These are phyloP conservation scores for Dothistroma pini DNA, from an alignment of 2,329 filamentous ascomycete genomes.

Conservation along the genomic window DNA sequence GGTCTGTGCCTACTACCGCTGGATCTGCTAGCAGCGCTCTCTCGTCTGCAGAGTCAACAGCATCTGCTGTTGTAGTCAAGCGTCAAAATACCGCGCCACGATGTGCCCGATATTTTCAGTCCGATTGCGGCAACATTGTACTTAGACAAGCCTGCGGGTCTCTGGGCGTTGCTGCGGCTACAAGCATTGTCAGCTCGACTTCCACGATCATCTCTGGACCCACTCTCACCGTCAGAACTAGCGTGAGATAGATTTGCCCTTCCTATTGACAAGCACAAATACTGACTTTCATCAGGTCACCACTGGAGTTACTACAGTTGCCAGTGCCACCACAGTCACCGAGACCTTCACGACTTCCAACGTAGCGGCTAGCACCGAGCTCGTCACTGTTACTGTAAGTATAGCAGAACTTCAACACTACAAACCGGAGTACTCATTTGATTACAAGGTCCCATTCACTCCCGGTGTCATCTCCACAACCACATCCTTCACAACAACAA, in stretches of 20 bases:
- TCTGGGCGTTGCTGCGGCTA: background rate
- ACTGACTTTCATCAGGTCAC: background rate
- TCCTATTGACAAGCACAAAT: background rate
- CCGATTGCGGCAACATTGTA: background rate
- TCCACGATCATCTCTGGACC: background rate
- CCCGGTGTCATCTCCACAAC: background rate
- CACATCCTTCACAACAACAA: conserved; percentile 1
- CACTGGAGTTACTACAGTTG: background rate
- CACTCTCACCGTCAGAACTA: background rate
- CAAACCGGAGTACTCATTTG: background rate
- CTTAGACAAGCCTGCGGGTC: background rate
- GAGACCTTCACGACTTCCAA: background rate
- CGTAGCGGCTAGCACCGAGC: background rate
- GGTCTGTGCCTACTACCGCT: background rate
- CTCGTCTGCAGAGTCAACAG: background rate
- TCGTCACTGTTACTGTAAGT: background rate
- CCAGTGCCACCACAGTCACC: background rate
- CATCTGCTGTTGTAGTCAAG: background rate
- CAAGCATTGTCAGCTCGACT: background rate
- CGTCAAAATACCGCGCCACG: background rate
- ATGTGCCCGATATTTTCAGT: background rate
- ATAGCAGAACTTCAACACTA: background rate
- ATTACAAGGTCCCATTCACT: background rate
- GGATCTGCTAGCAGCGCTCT: background rate
- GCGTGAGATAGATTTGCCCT: background rate